Percentiles rank a stretch among this genome's conserved stretches.
Conservation (phyloP, 2,329 filamentous ascomycete species). For the Dactylonectria macrodidyma region DNA sequence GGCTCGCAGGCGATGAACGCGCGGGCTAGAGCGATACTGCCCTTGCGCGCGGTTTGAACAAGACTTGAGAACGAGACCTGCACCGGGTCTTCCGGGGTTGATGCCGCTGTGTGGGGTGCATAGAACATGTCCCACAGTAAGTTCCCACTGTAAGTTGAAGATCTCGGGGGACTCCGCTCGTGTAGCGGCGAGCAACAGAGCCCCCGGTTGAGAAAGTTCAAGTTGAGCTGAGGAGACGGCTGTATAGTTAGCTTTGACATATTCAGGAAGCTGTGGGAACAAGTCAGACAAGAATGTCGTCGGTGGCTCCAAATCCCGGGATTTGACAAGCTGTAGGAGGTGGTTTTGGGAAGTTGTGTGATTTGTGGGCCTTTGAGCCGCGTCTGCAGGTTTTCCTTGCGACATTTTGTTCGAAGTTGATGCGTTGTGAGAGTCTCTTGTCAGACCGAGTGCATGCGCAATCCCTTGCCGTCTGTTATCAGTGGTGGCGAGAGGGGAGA, state of each 20-base stretch:
- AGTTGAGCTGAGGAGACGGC: not conserved
- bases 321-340: conserved; percentile 4
- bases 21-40: conserved; percentile 6
- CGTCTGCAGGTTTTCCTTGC: not conserved
- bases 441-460: too few species aligned
- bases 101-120: not conserved
- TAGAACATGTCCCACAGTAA: conserved; percentile 8
- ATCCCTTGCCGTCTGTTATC: too few species aligned
- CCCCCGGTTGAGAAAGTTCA: not conserved
- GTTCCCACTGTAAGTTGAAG: conserved; percentile 4
- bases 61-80: conserved; percentile 7
- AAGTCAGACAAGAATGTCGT: not conserved
- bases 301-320: not conserved
- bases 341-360: not conserved
- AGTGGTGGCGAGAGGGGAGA: too few species aligned
- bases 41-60: not conserved
- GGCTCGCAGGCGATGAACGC: conserved; percentile 14
- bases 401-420: not conserved
- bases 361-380: not conserved
- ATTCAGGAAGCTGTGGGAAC: not conserved
- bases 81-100: not conserved
- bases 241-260: not conserved
- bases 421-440: not conserved
- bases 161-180: not conserved
- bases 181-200: not conserved